Evolutionary conservation across 208 protist species (phyloP).

Genomic region (Leishmania lainsoni): DNA sequence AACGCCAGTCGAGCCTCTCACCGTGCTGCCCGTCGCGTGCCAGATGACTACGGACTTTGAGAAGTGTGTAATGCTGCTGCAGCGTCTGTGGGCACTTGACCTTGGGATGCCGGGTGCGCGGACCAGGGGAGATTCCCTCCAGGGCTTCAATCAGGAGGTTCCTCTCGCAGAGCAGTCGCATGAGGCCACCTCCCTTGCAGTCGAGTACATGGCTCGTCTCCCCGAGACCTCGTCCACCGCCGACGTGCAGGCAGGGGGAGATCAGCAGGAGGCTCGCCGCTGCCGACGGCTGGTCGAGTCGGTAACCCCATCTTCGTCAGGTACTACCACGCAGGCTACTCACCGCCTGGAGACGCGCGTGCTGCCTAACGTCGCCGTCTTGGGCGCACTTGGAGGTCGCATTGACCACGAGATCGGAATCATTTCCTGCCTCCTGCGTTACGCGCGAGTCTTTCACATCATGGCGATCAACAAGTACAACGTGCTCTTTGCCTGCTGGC

Average conservation of each 20-base stretch:
- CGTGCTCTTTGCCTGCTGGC: constrained; percentile 73
- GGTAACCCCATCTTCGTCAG: constrained; percentile 1
- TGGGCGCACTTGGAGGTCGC: constrained; percentile 76
- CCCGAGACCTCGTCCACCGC: constrained; percentile 3
- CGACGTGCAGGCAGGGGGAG: constrained; percentile 10
- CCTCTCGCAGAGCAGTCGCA: not conserved
- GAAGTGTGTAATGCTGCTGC: constrained; percentile 60
- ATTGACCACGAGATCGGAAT: constrained; percentile 77
- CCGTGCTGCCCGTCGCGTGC: constrained; percentile 58
- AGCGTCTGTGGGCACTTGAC: constrained; percentile 30
- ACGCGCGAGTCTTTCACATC: constrained; percentile 37
- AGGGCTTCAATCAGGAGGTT: not conserved
- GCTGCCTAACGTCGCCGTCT: constrained; percentile 59
- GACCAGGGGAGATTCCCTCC: not conserved
- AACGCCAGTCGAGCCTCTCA: constrained; percentile 11
- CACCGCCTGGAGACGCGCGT: constrained; percentile 27
- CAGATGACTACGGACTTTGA: constrained; percentile 86
- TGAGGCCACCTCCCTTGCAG: constrained; percentile 1
- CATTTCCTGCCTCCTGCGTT: constrained; percentile 36
- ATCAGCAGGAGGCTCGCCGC: constrained; percentile 11
- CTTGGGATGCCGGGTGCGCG: constrained; percentile 8
- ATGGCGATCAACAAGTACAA: constrained; percentile 53
- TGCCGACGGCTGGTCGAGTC: constrained; percentile 12
- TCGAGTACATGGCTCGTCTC: constrained; percentile 4
- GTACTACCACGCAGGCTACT: not conserved